Evolutionary conservation across 2,329 filamentous ascomycete genomes (phyloP).

Genomic region (Rhinocladiella mackenziei): DNA sequence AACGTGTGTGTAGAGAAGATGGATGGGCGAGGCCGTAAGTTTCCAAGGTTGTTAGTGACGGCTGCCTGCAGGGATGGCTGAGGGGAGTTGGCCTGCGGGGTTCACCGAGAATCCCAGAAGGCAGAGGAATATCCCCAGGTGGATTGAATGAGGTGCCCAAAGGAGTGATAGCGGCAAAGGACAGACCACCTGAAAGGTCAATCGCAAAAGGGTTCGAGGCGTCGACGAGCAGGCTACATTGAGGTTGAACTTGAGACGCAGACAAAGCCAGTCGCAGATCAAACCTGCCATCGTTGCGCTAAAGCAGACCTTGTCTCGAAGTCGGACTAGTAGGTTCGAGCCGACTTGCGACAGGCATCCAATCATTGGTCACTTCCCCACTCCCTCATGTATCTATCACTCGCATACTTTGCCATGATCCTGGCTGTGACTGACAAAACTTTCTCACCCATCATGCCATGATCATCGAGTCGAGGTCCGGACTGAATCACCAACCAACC

Average conservation of each 20-base stretch:
- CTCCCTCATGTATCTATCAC: slow-evolving; percentile 23
- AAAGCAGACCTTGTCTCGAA: slow-evolving; percentile 5
- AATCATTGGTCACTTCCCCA: slow-evolving; percentile 2
- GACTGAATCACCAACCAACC: slow-evolving; percentile 10
- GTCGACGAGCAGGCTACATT: slow-evolving; percentile 10
- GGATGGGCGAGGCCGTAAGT: background rate
- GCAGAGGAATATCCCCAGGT: slow-evolving; percentile 6
- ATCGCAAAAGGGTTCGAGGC: slow-evolving; percentile 4
- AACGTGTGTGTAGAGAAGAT: slow-evolving; percentile 12
- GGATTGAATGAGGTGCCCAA: slow-evolving; percentile 6
- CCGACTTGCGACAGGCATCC: slow-evolving; percentile 5
- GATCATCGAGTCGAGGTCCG: slow-evolving; percentile 3
- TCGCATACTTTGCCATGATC: slow-evolving; percentile 14
- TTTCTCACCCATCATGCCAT: background rate
- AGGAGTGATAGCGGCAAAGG: slow-evolving; percentile 2
- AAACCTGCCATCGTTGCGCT: slow-evolving; percentile 18
- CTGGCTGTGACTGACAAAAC: slow-evolving; percentile 3
- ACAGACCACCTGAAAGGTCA: slow-evolving; percentile 4
- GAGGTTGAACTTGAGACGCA: slow-evolving; percentile 1
- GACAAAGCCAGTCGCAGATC: slow-evolving; percentile 13
- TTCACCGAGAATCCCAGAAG: slow-evolving; percentile 12
- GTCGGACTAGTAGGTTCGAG: background rate
- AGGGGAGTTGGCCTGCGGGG: slow-evolving; percentile 11
- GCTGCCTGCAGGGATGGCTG: slow-evolving; percentile 23
- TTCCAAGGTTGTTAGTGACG: slow-evolving; percentile 4